phyloP scores from a whole-genome alignment of 495 filamentous ascomycete genomes.

The Cenococcum geophilum region DNA sequence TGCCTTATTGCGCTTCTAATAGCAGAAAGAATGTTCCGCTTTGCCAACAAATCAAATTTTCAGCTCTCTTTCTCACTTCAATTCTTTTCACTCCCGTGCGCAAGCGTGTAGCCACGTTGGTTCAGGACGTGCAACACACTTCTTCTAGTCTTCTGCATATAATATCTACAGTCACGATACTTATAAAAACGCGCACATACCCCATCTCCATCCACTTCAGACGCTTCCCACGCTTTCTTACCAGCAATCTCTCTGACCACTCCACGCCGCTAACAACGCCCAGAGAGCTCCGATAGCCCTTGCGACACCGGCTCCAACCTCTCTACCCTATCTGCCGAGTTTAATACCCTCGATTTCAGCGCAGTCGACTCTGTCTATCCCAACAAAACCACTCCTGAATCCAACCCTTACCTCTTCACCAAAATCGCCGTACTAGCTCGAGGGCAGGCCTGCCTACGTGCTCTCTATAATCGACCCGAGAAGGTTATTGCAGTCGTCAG shows the following conservation, averaged over 20 bases:
- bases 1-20: no score
- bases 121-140: no score
- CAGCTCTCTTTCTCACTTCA: no score
- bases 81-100: no score
- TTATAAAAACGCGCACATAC: background rate
- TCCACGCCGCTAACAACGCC: slow-evolving; percentile 20
- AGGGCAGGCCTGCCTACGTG: slow-evolving; percentile 44
- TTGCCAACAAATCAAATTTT: no score
- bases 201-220: background rate
- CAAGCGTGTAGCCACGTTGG: no score
- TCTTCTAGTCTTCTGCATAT: no score
- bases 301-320: slow-evolving; percentile 52
- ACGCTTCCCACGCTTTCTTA: background rate
- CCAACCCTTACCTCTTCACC: slow-evolving; percentile 45
- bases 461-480: slow-evolving; percentile 48
- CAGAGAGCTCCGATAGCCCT: slow-evolving; percentile 53
- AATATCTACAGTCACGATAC: no score
- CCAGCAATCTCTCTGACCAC: background rate
- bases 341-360: slow-evolving; percentile 50
- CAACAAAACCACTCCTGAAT: slow-evolving; percentile 44
- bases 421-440: slow-evolving; percentile 44
- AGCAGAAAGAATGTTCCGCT: no score
- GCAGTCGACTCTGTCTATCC: slow-evolving; percentile 50
- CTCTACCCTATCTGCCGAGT: slow-evolving; percentile 41
- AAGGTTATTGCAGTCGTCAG: slow-evolving; percentile 56